Evolutionary conservation across 805 yeast species (phyloP), one percentile per base, ranked within the genome.

Genomic region (Kodamaea hsintzibuensis): DNA sequence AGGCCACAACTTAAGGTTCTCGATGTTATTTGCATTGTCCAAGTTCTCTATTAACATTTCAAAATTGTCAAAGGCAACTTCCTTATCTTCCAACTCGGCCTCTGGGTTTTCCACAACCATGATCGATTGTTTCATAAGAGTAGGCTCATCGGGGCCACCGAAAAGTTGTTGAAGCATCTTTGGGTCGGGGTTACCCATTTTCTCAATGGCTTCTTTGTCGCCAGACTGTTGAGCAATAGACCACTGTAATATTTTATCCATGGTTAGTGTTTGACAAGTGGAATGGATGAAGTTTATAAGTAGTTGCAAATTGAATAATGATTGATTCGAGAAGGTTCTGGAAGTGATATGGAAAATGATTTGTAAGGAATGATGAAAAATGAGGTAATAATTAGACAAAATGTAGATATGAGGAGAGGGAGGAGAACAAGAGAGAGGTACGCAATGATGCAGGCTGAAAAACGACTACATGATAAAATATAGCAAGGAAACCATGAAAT

Each of bases 201-300:
- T 81, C 2, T 72, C 80, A 50, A 79, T 79, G 1, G 91, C 88
- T 51, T 83, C 89, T 53, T 86, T 79, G 60, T 89, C 93, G 10
- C 85, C 86, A 7, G 86, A 79, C 55, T 91, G 80, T 66, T 88
- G 83, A 42, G 92, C 88, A 48, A 89, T 79, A 4, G 98, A 91
- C 99, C 99, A 93, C 61, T 91, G 89, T 58, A 93, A 71, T 57
- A 93, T 71, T 70, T 92, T 92, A 56, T 93, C 98, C 98, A 93
- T 93, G 2, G 38, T 30, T 59, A 50, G 33, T 18, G 46, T 18
- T 44, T 27, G 38, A 9, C 10, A 30, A 30, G 2, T 33, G 4
- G 38, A 9, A 30, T 44, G 16, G 47, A 2, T 9, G 10, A 9
- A 12, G 10, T 30, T 30, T 30, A 30, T 30, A 30, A 30, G 35